phyloP scores from a whole-genome alignment of 257 asterid species.

The Nicotiana tomentosiformis region DNA sequence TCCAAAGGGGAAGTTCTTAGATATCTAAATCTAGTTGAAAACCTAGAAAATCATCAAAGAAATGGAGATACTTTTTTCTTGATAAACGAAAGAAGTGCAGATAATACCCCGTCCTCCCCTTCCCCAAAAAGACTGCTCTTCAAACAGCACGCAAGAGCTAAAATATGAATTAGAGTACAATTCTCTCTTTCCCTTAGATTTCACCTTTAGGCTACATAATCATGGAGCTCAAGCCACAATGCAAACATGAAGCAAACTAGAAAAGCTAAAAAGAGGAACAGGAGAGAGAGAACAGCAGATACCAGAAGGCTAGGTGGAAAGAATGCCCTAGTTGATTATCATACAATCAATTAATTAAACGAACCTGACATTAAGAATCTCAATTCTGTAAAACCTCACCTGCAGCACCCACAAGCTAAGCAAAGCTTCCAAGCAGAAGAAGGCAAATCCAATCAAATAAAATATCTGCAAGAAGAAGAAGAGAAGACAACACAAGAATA shows the following conservation, averaged over 20 bases:
- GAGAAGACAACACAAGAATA: neutral
- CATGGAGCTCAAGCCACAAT: slow-evolving; percentile 2
- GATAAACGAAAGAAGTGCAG: neutral
- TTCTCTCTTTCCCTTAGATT: neutral
- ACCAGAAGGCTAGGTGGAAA: neutral
- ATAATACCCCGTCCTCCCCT: neutral
- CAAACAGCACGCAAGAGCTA: neutral
- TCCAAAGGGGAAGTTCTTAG: neutral
- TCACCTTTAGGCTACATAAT: neutral
- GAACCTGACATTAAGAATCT: neutral
- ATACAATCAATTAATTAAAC: neutral
- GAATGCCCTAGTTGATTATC: neutral
- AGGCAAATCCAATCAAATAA: slow-evolving; percentile 79
- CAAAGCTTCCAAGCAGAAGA: slow-evolving; percentile 76
- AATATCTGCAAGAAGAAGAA: slow-evolving; percentile 54
- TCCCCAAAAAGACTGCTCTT: neutral
- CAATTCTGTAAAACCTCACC: slow-evolving; percentile 44
- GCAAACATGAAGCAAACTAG: neutral
- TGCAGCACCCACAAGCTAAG: slow-evolving; percentile 94
- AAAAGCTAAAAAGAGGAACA: neutral
- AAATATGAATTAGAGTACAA: neutral
- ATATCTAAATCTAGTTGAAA: neutral
- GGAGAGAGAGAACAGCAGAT: neutral
- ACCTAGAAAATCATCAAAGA: neutral
- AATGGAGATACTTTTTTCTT: neutral